A percentile compares a stretch with the other conserved stretches of the same genome.
Evolutionary conservation across 345 rosid species (phyloP).

Genomic region (Passiflora organensis): DNA sequence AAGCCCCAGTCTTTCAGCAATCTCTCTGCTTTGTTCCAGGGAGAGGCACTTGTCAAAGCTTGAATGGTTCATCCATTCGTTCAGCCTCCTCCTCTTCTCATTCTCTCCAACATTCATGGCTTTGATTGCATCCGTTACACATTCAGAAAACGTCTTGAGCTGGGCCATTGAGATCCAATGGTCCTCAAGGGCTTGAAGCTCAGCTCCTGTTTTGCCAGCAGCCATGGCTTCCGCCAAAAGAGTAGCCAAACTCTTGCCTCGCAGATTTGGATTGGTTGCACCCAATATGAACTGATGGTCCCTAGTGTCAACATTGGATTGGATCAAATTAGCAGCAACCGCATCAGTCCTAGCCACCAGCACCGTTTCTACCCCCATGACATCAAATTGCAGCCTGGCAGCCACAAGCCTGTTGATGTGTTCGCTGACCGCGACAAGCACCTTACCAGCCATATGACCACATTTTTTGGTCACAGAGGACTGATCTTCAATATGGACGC

Average conservation of each 20-base stretch:
- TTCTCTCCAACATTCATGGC: conserved; percentile 49
- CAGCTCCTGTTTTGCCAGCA: conserved; percentile 62
- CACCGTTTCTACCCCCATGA: conserved; percentile 91
- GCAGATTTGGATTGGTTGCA: conserved; percentile 66
- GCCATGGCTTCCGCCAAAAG: conserved; percentile 74
- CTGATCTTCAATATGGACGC: conserved; percentile 94
- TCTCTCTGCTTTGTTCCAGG: conserved; percentile 58
- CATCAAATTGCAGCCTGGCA: conserved; percentile 89
- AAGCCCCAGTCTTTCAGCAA: conserved; percentile 65
- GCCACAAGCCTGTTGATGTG: conserved; percentile 91
- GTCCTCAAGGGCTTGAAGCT: conserved; percentile 78
- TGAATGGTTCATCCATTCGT: conserved; percentile 64
- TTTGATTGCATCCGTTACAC: conserved; percentile 55
- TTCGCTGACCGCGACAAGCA: conserved; percentile 84
- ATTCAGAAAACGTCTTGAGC: conserved; percentile 74
- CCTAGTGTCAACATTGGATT: conserved; percentile 70
- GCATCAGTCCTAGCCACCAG: conserved; percentile 94
- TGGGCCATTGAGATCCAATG: conserved; percentile 69
- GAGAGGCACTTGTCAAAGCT: conserved; percentile 69
- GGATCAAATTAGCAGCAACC: conserved; percentile 76
- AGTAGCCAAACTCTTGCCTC: conserved; percentile 58
- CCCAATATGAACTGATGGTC: conserved; percentile 96
- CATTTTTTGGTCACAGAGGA: conserved; percentile 92
- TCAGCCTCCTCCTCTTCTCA: conserved; percentile 54
- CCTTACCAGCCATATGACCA: conserved; percentile 97